A percentile compares a stretch with the other conserved stretches of the same genome.
Conservation (phyloP, 2,329 filamentous ascomycete species). For the Alternaria brassicae region DNA sequence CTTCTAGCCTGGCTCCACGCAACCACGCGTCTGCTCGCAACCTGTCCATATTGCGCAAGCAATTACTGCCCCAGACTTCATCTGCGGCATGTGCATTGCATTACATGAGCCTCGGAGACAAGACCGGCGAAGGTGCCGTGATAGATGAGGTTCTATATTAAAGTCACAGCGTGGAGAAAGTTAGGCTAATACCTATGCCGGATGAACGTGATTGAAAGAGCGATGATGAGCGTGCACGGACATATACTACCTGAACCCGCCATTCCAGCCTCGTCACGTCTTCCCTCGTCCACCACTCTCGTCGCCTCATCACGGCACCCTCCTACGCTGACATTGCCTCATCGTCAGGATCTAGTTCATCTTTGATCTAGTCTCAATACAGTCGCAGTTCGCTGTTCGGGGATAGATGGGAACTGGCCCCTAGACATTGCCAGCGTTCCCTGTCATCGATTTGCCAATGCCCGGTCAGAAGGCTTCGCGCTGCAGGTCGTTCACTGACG, state of each 20-base stretch:
- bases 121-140: conserved; percentile 25
- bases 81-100: conserved; percentile 29
- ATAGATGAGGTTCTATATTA: conserved; percentile 43
- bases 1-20: conserved; percentile 25
- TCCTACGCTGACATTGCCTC: conserved; percentile 17
- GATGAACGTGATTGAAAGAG: conserved; percentile 30
- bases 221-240: conserved; percentile 31
- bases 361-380: conserved; percentile 17
- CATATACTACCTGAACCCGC: conserved; percentile 17
- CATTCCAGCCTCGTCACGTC: conserved; percentile 35
- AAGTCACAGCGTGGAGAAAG: conserved; percentile 31
- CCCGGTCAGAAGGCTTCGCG: conserved; percentile 40
- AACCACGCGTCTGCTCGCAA: conserved; percentile 27
- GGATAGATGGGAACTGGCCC: conserved; percentile 36
- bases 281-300: conserved; percentile 29
- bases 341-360: conserved; percentile 23
- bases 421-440: conserved; percentile 10
- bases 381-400: conserved; percentile 28
- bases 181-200: conserved; percentile 42
- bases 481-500: conserved; percentile 20
- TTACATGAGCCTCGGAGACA: conserved; percentile 22
- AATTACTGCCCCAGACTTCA: conserved; percentile 29
- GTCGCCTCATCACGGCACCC: conserved; percentile 21
- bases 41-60: conserved; percentile 33
- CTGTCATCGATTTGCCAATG: conserved; percentile 23